phyloP scores from a whole-genome alignment of 2,329 filamentous ascomycete genomes.

The Beauveria sp. region DNA sequence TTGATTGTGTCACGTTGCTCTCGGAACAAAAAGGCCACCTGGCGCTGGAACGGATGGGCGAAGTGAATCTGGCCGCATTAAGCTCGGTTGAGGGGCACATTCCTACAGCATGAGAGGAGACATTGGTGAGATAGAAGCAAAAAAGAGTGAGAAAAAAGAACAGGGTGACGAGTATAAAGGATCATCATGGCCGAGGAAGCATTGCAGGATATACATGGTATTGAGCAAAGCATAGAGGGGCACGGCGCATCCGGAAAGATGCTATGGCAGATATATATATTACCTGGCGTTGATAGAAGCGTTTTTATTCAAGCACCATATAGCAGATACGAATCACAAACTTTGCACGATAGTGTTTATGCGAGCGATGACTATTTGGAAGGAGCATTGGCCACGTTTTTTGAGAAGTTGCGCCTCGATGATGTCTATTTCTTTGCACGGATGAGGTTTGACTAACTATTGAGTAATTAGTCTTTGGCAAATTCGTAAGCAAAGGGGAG shows the following conservation, averaged over 20 bases:
- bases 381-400: not conserved
- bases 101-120: slow-evolving; percentile 21
- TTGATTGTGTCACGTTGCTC: slow-evolving; percentile 57
- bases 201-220: slow-evolving; percentile 11
- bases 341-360: not conserved
- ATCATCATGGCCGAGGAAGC: not conserved
- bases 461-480: not conserved
- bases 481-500: not conserved
- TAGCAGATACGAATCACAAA: not conserved
- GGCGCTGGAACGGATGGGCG: slow-evolving; percentile 31
- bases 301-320: not conserved
- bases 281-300: slow-evolving; percentile 10
- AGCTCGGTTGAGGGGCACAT: slow-evolving; percentile 47
- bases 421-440: not conserved
- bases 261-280: slow-evolving; percentile 1
- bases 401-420: not conserved
- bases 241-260: slow-evolving; percentile 6
- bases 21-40: slow-evolving; percentile 37
- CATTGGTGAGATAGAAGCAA: not conserved
- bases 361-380: not conserved
- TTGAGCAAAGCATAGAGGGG: slow-evolving; percentile 11
- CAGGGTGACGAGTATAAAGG: not conserved
- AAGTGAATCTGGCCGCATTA: slow-evolving; percentile 49
- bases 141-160: not conserved
- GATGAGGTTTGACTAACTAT: not conserved